These are phyloP conservation scores for Volvox carteri DNA, from an alignment of 163 green algal species.

Conservation along the genomic window DNA sequence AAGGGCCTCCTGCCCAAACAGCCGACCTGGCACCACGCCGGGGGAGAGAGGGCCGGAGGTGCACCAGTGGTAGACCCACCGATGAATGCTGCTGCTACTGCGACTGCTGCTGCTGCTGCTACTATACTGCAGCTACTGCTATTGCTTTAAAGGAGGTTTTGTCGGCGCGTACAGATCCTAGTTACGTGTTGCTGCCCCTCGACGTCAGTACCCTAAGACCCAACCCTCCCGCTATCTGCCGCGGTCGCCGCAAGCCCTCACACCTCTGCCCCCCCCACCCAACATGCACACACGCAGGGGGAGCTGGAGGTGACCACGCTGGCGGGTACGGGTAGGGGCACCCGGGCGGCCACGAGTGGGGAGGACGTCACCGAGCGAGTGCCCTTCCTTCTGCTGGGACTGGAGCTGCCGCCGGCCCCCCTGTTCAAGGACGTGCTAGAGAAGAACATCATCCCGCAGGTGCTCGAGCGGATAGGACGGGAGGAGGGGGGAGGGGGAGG, in stretches of 20 bases:
- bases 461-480: neutral
- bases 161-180: no score
- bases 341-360: conserved; percentile 58
- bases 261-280: neutral
- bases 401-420: conserved; percentile 93
- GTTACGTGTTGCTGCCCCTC: no score
- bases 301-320: conserved; percentile 94
- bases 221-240: neutral
- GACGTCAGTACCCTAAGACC: no score
- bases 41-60: no score
- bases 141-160: no score
- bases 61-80: no score
- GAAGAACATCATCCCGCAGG: conserved; percentile 98
- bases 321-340: conserved; percentile 82
- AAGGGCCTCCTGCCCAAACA: no score
- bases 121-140: no score
- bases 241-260: neutral
- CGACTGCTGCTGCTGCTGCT: no score
- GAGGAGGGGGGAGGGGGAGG: neutral
- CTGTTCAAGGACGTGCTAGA: conserved; percentile 91
- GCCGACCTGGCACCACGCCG: no score
- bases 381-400: conserved; percentile 89
- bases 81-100: no score
- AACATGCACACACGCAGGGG: conserved; percentile 68
- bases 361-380: conserved; percentile 76